Evolutionary conservation across 2,329 filamentous ascomycete species (phyloP).

Genomic region (Didymella lethalis): DNA sequence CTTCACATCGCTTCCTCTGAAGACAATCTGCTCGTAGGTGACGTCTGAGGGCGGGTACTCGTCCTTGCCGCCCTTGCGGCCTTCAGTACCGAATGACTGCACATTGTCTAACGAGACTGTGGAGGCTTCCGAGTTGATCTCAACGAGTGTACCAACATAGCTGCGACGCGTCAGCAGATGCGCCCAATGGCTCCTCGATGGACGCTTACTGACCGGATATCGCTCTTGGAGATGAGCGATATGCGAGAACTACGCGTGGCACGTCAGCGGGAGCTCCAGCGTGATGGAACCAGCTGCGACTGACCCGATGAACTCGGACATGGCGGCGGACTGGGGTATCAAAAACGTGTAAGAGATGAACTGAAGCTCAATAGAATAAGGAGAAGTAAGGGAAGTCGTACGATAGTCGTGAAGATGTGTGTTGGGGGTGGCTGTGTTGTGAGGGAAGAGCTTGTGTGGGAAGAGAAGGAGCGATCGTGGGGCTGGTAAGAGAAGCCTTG

Average conservation of each 20-base stretch:
- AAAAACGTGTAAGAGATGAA: constrained; percentile 36
- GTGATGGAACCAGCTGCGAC: constrained; percentile 50
- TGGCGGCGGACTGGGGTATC: constrained; percentile 47
- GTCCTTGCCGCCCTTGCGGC: constrained; percentile 79
- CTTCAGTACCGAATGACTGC: constrained; percentile 91
- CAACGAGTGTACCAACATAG: constrained; percentile 94
- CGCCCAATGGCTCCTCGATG: constrained; percentile 27
- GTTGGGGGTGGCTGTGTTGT: constrained; percentile 24
- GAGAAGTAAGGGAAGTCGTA: constrained; percentile 30
- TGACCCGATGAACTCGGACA: constrained; percentile 70
- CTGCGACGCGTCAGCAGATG: constrained; percentile 57
- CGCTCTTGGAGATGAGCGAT: constrained; percentile 95
- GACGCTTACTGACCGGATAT: constrained; percentile 78
- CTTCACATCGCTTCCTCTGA: constrained; percentile 97
- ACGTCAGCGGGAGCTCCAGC: constrained; percentile 48
- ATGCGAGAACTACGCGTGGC: constrained; percentile 76
- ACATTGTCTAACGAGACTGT: constrained; percentile 98
- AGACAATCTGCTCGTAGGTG: constrained; percentile 98
- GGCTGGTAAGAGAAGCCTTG: constrained; percentile 31
- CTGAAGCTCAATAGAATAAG: constrained; percentile 32
- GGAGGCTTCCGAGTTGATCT: constrained; percentile 97
- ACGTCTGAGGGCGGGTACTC: constrained; percentile 85
- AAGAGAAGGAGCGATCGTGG: constrained; percentile 27
- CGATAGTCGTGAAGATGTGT: constrained; percentile 26
- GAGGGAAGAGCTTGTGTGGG: constrained; percentile 25